Evolutionary conservation across 2,329 filamentous ascomycete genomes (phyloP), one percentile per base, ranked within the genome.

Genomic region (Blastomyces parvus): DNA sequence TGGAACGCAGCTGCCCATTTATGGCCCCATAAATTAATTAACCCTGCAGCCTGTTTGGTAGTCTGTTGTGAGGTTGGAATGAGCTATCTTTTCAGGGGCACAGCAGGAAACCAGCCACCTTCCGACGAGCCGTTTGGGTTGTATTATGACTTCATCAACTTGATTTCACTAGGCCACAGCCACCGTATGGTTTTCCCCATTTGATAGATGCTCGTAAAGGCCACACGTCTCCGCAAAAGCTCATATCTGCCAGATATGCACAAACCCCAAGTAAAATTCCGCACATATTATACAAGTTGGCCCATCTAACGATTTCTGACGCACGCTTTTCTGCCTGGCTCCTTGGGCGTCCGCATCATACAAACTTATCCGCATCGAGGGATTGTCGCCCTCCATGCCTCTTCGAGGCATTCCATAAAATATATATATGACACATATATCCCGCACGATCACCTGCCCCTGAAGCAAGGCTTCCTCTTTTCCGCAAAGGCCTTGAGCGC

Each of bases 401-500:
- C 46, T 9, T 52, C 19, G 13, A 52, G 48, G 22, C 48, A 52
- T 17, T 8, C 48, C 25, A 52, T 14, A 52, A 25, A 27, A 52
- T 22, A n/a, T 22, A n/a, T 22, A 56, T 13, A 42, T 2, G 42
- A 14, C 38, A 17, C 13, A 17, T 42, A 42, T 22, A 42, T 42
- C n/a, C 36, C 22, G 55, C 22, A 58, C 36, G 25, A 40, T 59
- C 73, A 82, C 69, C 78, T 73, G 14, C 86, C 86, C 68, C 80
- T 86, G 71, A 88, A 90, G n/a, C 80, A 79, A 19, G 87, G 86
- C 75, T 83, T 86, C 70, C 87, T 83, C 82, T 89, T 90, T 79
- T 90, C 87, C 61, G 79, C 82, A 78, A 99, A 99, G 0, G 94
- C 94, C 74, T 79, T 84, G 66, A 99, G 80, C 44, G 94, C 94